Percentiles rank a stretch among this genome's conserved stretches.
Evolutionary conservation across 23 red algal genomes (phyloP).

Genomic region (Agarophyton chilense): DNA sequence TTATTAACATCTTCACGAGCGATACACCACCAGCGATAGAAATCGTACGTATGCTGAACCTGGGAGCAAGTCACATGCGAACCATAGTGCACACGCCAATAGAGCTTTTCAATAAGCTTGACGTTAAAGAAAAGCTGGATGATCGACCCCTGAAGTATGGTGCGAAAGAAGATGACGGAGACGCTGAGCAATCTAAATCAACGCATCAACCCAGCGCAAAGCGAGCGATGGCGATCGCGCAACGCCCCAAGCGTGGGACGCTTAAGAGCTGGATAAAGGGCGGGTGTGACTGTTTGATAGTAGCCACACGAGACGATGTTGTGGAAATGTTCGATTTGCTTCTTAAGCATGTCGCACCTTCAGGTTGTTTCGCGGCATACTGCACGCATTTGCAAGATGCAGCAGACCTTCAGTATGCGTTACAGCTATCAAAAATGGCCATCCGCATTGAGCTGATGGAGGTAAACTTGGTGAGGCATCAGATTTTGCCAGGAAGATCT

Average conservation of each 20-base stretch:
- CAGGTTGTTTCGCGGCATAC: conserved; percentile 66
- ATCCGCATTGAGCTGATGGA: conserved; percentile 62
- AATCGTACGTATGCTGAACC: conserved; percentile 56
- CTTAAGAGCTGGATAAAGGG: conserved; percentile 48
- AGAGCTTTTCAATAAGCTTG: conserved; percentile 35
- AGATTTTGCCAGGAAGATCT: conserved; percentile 71
- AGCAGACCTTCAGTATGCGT: conserved; percentile 60
- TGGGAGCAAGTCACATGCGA: neutral
- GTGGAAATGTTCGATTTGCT: conserved; percentile 58
- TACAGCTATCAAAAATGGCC: conserved; percentile 55
- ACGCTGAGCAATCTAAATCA: neutral
- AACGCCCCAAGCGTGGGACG: conserved; percentile 44
- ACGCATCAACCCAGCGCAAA: conserved; percentile 15
- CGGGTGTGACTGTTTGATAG: conserved; percentile 47
- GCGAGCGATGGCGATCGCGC: conserved; percentile 41
- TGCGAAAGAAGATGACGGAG: conserved; percentile 1
- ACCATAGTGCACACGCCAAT: conserved; percentile 63
- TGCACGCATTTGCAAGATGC: conserved; percentile 68
- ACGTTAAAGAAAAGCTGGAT: conserved; percentile 30
- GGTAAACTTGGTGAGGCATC: conserved; percentile 57
- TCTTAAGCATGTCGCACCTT: conserved; percentile 63
- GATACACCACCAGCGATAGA: conserved; percentile 60
- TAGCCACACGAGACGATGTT: conserved; percentile 72
- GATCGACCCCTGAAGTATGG: conserved; percentile 49
- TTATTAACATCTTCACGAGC: conserved; percentile 60